These are phyloP conservation scores for Naumovozyma baii DNA, from an alignment of 805 yeast species.

Conservation along the genomic window DNA sequence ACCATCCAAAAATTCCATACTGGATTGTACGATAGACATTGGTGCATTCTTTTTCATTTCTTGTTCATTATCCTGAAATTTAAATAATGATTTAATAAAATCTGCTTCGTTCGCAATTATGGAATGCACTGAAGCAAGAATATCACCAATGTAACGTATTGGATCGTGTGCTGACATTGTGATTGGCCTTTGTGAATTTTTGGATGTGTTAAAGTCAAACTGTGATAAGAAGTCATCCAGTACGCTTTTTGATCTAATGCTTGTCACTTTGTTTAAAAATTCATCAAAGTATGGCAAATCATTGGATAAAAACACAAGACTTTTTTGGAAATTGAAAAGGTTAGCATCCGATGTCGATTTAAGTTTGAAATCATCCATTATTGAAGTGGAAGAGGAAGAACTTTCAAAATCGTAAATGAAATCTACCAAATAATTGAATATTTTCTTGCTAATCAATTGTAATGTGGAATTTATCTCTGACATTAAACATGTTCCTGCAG, in stretches of 20 bases:
- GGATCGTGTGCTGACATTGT: constrained; percentile 70
- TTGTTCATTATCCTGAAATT: constrained; percentile 24
- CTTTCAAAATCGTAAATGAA: constrained; percentile 26
- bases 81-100: constrained; percentile 53
- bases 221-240: constrained; percentile 60
- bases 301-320: constrained; percentile 29
- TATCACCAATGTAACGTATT: constrained; percentile 71
- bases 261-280: constrained; percentile 53
- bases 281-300: constrained; percentile 46
- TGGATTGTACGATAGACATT: constrained; percentile 13
- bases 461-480: constrained; percentile 43
- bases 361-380: constrained; percentile 1
- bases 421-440: constrained; percentile 36
- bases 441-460: constrained; percentile 44
- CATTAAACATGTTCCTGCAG: constrained; percentile 58
- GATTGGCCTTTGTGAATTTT: constrained; percentile 37
- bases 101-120: constrained; percentile 83
- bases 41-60: constrained; percentile 7
- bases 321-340: constrained; percentile 24
- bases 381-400: constrained; percentile 10
- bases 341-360: constrained; percentile 2
- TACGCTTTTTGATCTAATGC: constrained; percentile 55
- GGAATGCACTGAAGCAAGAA: constrained; percentile 80
- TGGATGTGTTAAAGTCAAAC: constrained; percentile 28
- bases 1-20: constrained; percentile 21